Percentiles rank a stretch among this genome's conserved stretches.
Evolutionary conservation across 2,329 filamentous ascomycete genomes (phyloP).

Genomic region (Nigrospora oryzae): DNA sequence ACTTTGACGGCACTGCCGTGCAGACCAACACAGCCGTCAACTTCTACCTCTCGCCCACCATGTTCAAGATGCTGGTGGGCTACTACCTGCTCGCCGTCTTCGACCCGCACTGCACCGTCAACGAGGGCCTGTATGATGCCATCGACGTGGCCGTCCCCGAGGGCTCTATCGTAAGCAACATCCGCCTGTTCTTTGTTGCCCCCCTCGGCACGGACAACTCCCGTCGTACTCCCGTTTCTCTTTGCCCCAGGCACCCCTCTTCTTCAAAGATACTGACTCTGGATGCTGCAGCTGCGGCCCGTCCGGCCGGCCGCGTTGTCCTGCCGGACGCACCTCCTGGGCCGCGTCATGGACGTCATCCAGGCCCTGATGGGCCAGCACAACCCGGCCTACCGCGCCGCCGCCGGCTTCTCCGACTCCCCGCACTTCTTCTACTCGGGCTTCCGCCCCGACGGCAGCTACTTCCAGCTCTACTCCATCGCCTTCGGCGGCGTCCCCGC

Average conservation of each 20-base stretch:
- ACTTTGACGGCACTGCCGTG: constrained; percentile 38
- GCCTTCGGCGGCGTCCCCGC: constrained; percentile 40
- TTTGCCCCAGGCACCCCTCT: too few relatives aligned
- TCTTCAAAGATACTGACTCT: too few relatives aligned
- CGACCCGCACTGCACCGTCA: constrained; percentile 37
- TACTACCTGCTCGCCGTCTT: constrained; percentile 35
- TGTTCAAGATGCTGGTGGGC: constrained; percentile 44
- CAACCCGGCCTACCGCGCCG: constrained; percentile 33
- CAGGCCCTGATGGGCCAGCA: constrained; percentile 40
- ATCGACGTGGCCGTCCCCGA: constrained; percentile 36
- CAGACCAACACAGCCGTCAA: constrained; percentile 37
- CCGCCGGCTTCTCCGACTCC: constrained; percentile 40
- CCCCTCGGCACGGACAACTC: too few relatives aligned
- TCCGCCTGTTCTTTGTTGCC: too few relatives aligned
- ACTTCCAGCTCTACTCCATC: constrained; percentile 41
- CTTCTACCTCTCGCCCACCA: constrained; percentile 36
- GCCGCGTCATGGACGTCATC: constrained; percentile 38
- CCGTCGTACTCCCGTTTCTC: too few relatives aligned
- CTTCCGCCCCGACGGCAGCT: constrained; percentile 32
- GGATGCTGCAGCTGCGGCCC: too few relatives aligned
- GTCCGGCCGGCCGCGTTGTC: constrained; percentile 36
- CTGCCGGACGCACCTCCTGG: constrained; percentile 38
- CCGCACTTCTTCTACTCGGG: constrained; percentile 42
- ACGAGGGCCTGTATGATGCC: constrained; percentile 41
- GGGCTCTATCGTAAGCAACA: constrained; percentile 33